Evolutionary conservation across 345 rosid species (phyloP), one percentile per base, ranked within the genome.

Genomic region (Eucalyptus virginea): DNA sequence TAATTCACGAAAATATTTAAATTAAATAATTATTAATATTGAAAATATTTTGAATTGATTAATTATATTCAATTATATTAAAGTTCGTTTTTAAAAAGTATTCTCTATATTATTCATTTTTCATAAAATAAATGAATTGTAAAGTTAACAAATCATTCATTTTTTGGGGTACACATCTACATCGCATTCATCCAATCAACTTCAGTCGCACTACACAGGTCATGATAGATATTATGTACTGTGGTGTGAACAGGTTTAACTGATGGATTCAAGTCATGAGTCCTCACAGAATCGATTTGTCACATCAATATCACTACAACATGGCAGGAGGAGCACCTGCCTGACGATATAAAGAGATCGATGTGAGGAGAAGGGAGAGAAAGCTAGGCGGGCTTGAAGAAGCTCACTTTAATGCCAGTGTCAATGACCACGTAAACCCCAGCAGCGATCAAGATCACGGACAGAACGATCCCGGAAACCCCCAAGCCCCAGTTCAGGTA

Each of bases 401-500:
- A 90, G 88, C 91, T 90, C 60, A 90, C 89, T 85, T 88, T 21
- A 28, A 90, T 83, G n/a, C 91, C 91, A 8, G 89, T 90, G 21
- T 88, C 89, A 28, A 90, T 88, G 30, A 90, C 86, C 56, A 88
- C 89, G 50, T 88, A 88, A 56, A 90, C 60, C 86, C 91, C 91
- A n/a, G 89, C 91, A 19, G 88, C 28, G 37, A 86, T 86, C 50
- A 88, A 77, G 23, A 42, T 30, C 26, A 88, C 86, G 30, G 86
- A 88, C 23, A 90, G 62, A n/a, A 67, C 48, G 42, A 86, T 32
- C 69, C 89, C 91, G 13, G 62, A 60, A 12, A 88, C 8, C 51
- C 91, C 89, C 17, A 90, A 72, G 26, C 89, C 86, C 91, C 89
- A 90, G 34, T 90, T 90, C 52, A 90, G 81, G 50, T 85, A 90